These are phyloP conservation scores for Russula olivacea DNA, from an alignment of 768 basidiomycete genomes.

Conservation along the genomic window DNA sequence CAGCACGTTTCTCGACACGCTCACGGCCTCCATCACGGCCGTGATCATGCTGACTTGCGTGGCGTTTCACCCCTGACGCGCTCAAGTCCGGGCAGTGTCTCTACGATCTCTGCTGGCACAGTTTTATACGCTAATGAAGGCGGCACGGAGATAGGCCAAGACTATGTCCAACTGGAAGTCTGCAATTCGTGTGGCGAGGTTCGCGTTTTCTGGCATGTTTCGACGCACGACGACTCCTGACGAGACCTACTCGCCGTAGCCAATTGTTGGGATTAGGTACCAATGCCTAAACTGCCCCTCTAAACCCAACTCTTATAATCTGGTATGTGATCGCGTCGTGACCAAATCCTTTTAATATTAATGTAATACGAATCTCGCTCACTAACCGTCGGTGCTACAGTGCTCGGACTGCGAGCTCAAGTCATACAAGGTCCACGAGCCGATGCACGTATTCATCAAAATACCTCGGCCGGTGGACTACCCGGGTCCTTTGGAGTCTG, in stretches of 20 bases:
- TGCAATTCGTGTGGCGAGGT: slow-evolving; percentile 23
- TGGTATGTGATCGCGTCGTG: slow-evolving; percentile 48
- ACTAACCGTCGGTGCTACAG: slow-evolving; percentile 35
- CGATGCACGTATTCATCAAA: slow-evolving; percentile 84
- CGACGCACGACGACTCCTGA: neutral
- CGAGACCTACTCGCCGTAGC: slow-evolving; percentile 34
- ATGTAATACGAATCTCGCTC: neutral
- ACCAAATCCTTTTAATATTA: neutral
- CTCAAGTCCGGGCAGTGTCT: slow-evolving; percentile 23
- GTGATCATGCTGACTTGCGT: slow-evolving; percentile 7
- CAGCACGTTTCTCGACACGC: slow-evolving; percentile 41
- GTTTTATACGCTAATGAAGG: slow-evolving; percentile 2
- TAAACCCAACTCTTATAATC: slow-evolving; percentile 57
- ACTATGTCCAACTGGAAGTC: slow-evolving; percentile 17
- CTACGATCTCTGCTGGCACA: slow-evolving; percentile 14
- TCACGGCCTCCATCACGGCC: slow-evolving; percentile 14
- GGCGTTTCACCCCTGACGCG: slow-evolving; percentile 9
- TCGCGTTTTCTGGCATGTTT: neutral
- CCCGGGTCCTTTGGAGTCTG: slow-evolving; percentile 43
- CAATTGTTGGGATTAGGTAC: slow-evolving; percentile 72
- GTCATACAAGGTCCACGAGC: slow-evolving; percentile 77
- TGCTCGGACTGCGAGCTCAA: slow-evolving; percentile 73
- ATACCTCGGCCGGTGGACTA: slow-evolving; percentile 68
- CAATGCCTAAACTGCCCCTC: slow-evolving; percentile 91
- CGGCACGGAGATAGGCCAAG: neutral